Evolutionary conservation across 2,329 filamentous ascomycete species (phyloP).

Genomic region (Colletotrichum cuscutae): DNA sequence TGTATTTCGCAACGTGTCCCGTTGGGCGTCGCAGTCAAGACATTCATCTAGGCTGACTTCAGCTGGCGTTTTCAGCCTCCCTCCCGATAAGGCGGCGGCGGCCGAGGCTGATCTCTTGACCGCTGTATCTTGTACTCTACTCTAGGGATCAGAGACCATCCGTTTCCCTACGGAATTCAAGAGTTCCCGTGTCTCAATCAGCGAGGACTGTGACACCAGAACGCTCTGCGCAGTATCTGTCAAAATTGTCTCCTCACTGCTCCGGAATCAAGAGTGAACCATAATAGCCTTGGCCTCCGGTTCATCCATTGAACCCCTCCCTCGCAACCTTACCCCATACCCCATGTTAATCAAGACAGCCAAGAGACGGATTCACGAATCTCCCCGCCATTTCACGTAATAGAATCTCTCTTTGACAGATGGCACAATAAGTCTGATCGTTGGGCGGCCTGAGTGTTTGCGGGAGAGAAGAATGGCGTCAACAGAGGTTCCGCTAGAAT

Average conservation of each 20-base stretch:
- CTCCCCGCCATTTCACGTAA: constrained; percentile 5
- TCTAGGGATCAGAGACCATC: not conserved
- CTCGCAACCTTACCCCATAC: constrained; percentile 14
- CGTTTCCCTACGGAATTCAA: not conserved
- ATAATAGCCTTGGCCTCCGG: not conserved
- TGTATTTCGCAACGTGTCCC: not conserved
- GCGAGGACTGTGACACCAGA: not conserved
- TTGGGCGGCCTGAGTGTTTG: constrained; percentile 11
- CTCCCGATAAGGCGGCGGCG: not conserved
- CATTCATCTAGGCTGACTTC: not conserved
- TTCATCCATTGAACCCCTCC: not conserved
- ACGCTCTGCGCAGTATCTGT: constrained; percentile 1
- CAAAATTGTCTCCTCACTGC: not conserved
- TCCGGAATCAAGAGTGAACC: too few species aligned
- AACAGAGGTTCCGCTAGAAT: constrained; percentile 10
- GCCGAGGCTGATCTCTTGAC: not conserved
- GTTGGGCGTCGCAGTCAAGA: not conserved
- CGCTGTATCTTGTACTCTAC: not conserved
- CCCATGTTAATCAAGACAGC: constrained; percentile 8
- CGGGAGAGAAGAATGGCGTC: not conserved
- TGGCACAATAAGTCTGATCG: not conserved
- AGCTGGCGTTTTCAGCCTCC: not conserved
- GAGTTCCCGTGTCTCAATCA: not conserved
- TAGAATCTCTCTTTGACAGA: not conserved
- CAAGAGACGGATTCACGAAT: not conserved